phyloP scores from a whole-genome alignment of 345 rosid species.

The Linum trigynum region DNA sequence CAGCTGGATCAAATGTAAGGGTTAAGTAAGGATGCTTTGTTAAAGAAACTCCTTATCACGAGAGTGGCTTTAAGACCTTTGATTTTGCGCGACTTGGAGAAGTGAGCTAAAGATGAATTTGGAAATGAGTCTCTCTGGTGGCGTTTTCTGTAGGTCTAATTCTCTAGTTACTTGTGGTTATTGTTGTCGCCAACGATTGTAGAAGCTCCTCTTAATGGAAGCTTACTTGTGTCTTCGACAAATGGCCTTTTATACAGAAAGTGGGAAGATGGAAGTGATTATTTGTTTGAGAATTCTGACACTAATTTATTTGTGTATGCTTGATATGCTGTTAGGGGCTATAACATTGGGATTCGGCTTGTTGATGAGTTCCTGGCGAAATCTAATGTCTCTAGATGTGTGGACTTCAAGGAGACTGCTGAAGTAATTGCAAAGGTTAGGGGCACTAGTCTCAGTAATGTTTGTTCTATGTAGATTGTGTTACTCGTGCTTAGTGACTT shows the following conservation, averaged over 20 bases:
- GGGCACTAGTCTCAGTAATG: not conserved
- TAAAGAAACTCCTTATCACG: not conserved
- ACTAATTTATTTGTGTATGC: not conserved
- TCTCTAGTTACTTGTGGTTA: no score
- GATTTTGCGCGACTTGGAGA: not conserved
- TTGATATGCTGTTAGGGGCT: constrained; percentile 49
- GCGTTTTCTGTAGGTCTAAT: no score
- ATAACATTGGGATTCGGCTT: constrained; percentile 72
- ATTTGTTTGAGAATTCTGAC: not conserved
- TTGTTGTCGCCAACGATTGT: no score
- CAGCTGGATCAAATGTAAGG: constrained; percentile 91
- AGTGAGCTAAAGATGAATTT: not conserved
- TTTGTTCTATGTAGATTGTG: not conserved
- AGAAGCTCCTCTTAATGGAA: no score
- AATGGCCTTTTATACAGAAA: no score
- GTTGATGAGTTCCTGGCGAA: constrained; percentile 89
- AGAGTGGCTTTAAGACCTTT: not conserved
- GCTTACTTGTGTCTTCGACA: not conserved
- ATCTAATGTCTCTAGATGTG: constrained; percentile 79
- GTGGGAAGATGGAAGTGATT: not conserved
- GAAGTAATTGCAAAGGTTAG: constrained; percentile 81
- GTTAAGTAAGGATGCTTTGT: not conserved
- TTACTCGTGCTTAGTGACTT: no score
- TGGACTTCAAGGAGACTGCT: constrained; percentile 87
- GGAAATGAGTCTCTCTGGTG: no score